Conservation (phyloP, 2,329 filamentous ascomycete genomes). For the Cladosporium sp. region DNA sequence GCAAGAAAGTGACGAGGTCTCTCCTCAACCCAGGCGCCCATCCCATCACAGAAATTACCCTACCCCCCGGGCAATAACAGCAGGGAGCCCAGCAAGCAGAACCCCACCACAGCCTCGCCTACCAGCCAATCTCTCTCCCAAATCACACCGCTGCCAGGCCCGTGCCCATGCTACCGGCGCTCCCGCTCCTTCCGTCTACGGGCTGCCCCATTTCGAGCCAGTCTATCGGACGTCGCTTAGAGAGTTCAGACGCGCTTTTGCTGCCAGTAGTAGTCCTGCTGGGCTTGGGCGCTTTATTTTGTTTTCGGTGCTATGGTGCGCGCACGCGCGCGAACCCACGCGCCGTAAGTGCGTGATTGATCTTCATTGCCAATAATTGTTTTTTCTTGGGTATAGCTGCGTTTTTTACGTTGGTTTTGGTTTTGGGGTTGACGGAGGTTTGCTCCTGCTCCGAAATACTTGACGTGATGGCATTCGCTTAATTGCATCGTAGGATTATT, state of each 20-base stretch:
- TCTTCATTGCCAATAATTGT: background rate
- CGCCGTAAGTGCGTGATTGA: background rate
- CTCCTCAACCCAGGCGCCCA: background rate
- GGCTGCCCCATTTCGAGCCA: background rate
- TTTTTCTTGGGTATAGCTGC: background rate
- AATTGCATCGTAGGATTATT: no score
- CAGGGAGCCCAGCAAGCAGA: background rate
- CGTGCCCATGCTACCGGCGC: background rate
- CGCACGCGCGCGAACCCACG: background rate
- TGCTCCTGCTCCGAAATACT: background rate
- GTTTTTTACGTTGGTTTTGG: no score
- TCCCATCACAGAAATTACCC: background rate
- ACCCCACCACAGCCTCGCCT: background rate
- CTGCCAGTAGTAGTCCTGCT: no score
- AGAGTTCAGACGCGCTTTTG: constrained; percentile 10
- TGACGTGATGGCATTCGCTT: no score
- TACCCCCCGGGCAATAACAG: background rate
- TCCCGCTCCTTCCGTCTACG: no score
- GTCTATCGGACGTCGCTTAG: constrained; percentile 2
- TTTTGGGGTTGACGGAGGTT: background rate
- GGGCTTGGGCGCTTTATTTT: no score
- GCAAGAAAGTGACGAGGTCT: background rate
- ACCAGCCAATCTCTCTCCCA: background rate
- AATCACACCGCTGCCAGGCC: constrained; percentile 3
- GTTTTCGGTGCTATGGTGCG: no score